Percentiles rank a stretch among this genome's conserved stretches.
These are phyloP conservation scores for Pestalotiopsis sp. DNA, from an alignment of 2,329 filamentous ascomycete species.

Conservation along the genomic window DNA sequence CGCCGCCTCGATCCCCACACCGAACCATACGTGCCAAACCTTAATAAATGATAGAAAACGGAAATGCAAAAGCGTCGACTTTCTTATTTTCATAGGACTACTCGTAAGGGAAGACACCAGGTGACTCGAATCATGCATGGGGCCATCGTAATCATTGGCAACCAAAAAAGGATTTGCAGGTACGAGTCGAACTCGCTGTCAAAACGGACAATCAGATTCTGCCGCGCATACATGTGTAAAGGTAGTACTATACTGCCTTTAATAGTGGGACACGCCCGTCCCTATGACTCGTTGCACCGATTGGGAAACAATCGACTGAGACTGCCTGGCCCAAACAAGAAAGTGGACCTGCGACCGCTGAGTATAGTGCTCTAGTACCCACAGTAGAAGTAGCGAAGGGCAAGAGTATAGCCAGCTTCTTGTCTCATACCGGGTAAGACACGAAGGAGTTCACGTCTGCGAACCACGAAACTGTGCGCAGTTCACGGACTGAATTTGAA, in stretches of 20 bases:
- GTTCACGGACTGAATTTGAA: not conserved
- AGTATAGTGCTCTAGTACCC: not conserved
- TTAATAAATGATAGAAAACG: slow-evolving; percentile 1
- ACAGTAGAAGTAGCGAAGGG: not conserved
- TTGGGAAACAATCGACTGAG: not conserved
- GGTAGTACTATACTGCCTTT: not conserved
- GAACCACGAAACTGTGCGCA: not conserved
- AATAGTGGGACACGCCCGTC: not conserved
- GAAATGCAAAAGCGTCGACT: not conserved
- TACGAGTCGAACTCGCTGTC: not conserved
- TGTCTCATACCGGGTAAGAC: not conserved
- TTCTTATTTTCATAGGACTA: not conserved
- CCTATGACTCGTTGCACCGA: not conserved
- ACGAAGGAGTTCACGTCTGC: not conserved
- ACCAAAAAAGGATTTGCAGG: not conserved
- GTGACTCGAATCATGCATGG: not conserved
- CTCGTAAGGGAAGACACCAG: not conserved
- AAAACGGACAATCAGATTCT: too few relatives aligned
- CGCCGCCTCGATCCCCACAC: not conserved
- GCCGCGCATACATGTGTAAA: too few relatives aligned
- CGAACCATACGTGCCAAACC: not conserved
- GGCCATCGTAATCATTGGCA: not conserved
- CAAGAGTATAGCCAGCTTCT: not conserved
- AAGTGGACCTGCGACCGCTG: not conserved
- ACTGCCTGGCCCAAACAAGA: not conserved